Base-by-base conservation (phyloP, 1,284 basidiomycete species). In the Neolentinus lepideus region DNA sequence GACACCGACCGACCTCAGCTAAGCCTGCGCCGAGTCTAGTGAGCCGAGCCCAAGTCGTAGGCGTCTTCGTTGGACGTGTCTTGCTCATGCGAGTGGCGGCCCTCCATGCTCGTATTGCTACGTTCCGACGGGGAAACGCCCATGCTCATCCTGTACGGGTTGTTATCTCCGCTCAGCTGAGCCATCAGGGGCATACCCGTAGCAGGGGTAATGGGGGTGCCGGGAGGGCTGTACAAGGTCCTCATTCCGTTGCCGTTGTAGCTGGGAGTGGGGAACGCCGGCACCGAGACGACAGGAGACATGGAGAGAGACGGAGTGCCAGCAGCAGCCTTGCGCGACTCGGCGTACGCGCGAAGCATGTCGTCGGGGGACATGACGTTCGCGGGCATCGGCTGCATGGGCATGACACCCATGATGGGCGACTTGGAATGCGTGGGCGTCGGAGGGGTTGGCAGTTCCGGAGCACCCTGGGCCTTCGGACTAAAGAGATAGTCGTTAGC, bases 261-360 rank as follows among this genome's bases (percentile, higher is more conserved):
- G 52, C 62, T 66, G 4, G 65, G 10, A 6, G 38, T 43, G 16
- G 55, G 62, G 3, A 66, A 62, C 2, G 63, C 54, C 27, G 67
- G 65, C 2, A 64, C 46, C 2, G 63, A 52, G n/a, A n/a, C n/a
- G n/a, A n/a, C n/a, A 26, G 61, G 60, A 16, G 56, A 26, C 22
- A 61, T 56, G 29, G 29, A 29, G 47, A 61, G 58, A 48, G 66
- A 62, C 11, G 62, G 61, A 16, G 61, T 60, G 9, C 61, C 62
- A 46, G 65, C 64, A 31, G 59, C 61, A 2, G 71, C 64, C 61
- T 76, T 79, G 54, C 81, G 75, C 52, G 81, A 50, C 27, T 50
- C 80, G 1, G 87, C 87, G 57, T 90, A 90, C 0, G 83, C 84
- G n/a, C 80, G 78, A 36, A 90, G 72, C 84, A 89, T 85, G 16